A percentile compares a stretch with the other conserved stretches of the same genome.
Evolutionary conservation across 2,329 filamentous ascomycete species (phyloP).

Genomic region (Fusarium metavorans): DNA sequence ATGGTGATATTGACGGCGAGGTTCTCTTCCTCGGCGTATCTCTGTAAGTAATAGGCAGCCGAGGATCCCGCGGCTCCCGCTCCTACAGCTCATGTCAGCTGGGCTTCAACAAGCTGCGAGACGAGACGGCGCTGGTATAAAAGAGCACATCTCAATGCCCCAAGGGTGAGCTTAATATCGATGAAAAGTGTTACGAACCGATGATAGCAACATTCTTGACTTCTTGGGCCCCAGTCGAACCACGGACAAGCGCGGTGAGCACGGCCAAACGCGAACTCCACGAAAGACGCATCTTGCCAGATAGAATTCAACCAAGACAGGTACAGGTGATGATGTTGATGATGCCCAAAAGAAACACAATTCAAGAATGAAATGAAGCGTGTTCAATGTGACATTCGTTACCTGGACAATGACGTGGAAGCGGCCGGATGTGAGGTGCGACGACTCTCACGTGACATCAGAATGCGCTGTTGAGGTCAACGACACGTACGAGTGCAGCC

Average conservation of each 20-base stretch:
- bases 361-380: background rate
- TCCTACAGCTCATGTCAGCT: slow-evolving; percentile 64
- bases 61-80: slow-evolving; percentile 91
- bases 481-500: background rate
- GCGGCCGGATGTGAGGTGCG: background rate
- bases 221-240: slow-evolving; percentile 18
- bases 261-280: slow-evolving; percentile 31
- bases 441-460: slow-evolving; percentile 4
- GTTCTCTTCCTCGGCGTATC: slow-evolving; percentile 73
- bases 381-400: background rate
- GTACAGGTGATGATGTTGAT: background rate
- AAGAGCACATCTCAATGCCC: background rate
- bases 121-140: background rate
- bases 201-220: slow-evolving; percentile 53
- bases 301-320: background rate
- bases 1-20: slow-evolving; percentile 83
- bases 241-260: slow-evolving; percentile 29
- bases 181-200: slow-evolving; percentile 43
- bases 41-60: slow-evolving; percentile 82
- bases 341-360: background rate
- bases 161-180: background rate
- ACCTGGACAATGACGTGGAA: slow-evolving; percentile 1
- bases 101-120: no score
- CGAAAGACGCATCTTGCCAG: slow-evolving; percentile 28
- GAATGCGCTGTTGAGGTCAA: background rate